Percentiles rank a stretch among this genome's conserved stretches.
Evolutionary conservation across 345 rosid genomes (phyloP).

Genomic region (Eucalyptus marginata): DNA sequence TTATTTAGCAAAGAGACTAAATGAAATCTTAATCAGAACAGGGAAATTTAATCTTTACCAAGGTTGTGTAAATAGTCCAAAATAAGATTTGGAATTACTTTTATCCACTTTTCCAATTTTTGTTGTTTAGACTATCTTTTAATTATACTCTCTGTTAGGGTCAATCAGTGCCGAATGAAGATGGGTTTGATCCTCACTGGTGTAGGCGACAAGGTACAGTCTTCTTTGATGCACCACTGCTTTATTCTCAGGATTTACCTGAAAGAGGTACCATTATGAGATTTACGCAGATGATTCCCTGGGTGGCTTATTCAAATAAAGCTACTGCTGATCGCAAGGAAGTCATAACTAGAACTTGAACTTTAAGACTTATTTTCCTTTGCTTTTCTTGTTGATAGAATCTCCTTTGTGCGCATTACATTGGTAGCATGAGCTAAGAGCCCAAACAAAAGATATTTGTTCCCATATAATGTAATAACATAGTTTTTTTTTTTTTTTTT

Average conservation of each 20-base stretch:
- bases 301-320: neutral
- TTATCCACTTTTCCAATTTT: neutral
- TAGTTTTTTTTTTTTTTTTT: neutral
- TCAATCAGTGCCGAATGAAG: conserved; percentile 77
- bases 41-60: neutral
- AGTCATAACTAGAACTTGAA: neutral
- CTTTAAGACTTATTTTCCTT: neutral
- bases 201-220: conserved; percentile 81
- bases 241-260: neutral
- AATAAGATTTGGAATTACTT: neutral
- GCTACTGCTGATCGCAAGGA: neutral
- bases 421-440: neutral
- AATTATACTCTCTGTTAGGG: conserved; percentile 30
- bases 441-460: neutral
- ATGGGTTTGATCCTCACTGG: conserved; percentile 79
- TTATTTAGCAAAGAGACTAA: neutral
- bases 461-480: neutral
- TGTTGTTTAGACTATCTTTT: neutral
- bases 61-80: neutral
- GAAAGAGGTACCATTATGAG: neutral
- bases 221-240: neutral
- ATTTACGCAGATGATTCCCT: neutral
- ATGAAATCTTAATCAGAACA: neutral
- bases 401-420: neutral
- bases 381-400: neutral